Percentiles rank a stretch among this genome's conserved stretches.
phyloP scores from a whole-genome alignment of 768 basidiomycete species.

The Naganishia antarctica region DNA sequence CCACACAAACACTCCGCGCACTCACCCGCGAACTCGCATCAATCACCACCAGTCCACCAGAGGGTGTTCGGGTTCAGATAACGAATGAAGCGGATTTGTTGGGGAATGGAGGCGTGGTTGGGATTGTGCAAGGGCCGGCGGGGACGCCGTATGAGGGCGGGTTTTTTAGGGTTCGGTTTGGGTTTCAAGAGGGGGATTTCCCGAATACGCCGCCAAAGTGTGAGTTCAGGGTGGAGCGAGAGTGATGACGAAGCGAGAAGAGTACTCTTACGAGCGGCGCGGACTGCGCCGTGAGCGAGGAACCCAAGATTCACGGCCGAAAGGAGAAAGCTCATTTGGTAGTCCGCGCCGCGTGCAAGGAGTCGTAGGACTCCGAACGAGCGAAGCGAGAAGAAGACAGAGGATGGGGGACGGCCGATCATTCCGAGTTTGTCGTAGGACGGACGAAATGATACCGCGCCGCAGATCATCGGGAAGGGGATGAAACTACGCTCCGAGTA shows the following conservation, averaged over 20 bases:
- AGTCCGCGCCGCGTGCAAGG: too few species aligned
- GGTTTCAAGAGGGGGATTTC: constrained; percentile 80
- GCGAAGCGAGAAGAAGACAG: too few species aligned
- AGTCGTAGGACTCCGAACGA: too few species aligned
- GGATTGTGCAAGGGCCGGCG: constrained; percentile 79
- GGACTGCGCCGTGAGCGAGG: too few species aligned
- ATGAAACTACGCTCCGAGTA: too few species aligned
- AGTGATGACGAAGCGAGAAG: not conserved
- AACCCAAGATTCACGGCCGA: too few species aligned
- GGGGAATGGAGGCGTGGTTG: constrained; percentile 59
- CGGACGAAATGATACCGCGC: too few species aligned
- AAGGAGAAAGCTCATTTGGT: too few species aligned
- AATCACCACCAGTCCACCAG: constrained; percentile 74
- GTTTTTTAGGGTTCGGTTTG: constrained; percentile 73
- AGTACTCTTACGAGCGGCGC: too few species aligned
- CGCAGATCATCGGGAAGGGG: too few species aligned
- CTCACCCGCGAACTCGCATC: constrained; percentile 80
- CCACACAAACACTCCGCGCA: constrained; percentile 60
- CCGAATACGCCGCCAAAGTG: constrained; percentile 92
- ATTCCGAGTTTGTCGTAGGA: too few species aligned
- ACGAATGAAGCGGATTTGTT: constrained; percentile 83
- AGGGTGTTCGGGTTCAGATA: constrained; percentile 77
- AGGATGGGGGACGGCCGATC: too few species aligned
- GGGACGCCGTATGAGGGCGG: constrained; percentile 67
- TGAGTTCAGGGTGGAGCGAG: constrained; percentile 43